Evolutionary conservation across 1,139 yeast species (phyloP).

Genomic region (Casaregolazyma lundiana): DNA sequence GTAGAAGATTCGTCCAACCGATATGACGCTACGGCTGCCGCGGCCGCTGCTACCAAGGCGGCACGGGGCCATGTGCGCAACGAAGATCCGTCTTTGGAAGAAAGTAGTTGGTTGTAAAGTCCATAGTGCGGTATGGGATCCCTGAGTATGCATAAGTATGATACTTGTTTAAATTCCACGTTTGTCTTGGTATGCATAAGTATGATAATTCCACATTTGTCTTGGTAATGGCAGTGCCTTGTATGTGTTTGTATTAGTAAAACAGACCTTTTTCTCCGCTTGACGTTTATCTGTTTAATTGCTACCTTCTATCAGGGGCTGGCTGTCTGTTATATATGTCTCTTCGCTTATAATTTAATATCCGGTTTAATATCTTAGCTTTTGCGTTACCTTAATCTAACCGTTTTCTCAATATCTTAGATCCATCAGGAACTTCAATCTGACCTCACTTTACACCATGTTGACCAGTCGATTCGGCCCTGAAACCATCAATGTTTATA

Average conservation of each 20-base stretch:
- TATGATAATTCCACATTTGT: too few species aligned
- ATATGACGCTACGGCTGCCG: conserved; percentile 21
- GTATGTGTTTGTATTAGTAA: too few species aligned
- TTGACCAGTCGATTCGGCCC: conserved; percentile 16
- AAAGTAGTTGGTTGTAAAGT: conserved; percentile 5
- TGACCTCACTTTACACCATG: not conserved
- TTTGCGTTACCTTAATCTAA: too few species aligned
- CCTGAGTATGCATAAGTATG: not conserved
- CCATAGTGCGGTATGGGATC: not conserved
- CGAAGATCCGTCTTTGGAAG: conserved; percentile 2
- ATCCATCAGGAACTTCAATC: too few species aligned
- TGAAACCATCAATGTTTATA: conserved; percentile 18
- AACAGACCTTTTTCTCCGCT: too few species aligned
- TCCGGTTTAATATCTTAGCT: too few species aligned
- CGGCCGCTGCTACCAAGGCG: conserved; percentile 21
- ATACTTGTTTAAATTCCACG: not conserved
- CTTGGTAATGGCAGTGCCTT: too few species aligned
- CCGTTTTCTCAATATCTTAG: too few species aligned
- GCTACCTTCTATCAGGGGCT: too few species aligned
- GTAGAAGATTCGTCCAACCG: conserved; percentile 12
- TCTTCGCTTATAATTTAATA: too few species aligned
- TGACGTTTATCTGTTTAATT: too few species aligned
- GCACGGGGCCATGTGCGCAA: conserved; percentile 9
- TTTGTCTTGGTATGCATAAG: not conserved
- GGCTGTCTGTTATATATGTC: too few species aligned